Evolutionary conservation across 345 rosid genomes (phyloP), one percentile per base, ranked within the genome.

Genomic region (Populus tremula): DNA sequence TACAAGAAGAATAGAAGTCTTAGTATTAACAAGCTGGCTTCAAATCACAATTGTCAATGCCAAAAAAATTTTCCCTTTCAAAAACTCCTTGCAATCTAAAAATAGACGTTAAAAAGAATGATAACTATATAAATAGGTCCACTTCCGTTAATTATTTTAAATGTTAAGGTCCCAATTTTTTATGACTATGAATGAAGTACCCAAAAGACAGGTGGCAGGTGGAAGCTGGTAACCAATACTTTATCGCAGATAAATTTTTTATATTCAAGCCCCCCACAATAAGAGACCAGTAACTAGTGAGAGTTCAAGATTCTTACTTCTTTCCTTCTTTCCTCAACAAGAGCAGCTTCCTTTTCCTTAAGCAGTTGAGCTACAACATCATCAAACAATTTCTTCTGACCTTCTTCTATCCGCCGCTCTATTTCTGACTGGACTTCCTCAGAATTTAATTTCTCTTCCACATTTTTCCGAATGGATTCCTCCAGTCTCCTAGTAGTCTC

Each of bases 401-500:
- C 94, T 87, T 90, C 91, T 68, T 86, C 86, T 39, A 84, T 80
- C 54, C 93, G 83, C 73, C 88, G 86, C 76, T 83, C 88, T 75
- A 91, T 88, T 71, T 89, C 97, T 78, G 76, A 76, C 71, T 83
- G 85, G 35, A 86, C 85, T 78, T 90, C 87, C 77, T 89, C 85
- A 3, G 89, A 86, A 31, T 81, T 86, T 86, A 93, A 73, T 77
- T 78, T 87, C 74, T 91, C 93, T 79, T 90, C 97, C 41, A 93
- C 97, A 80, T 89, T 93, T 78, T 88, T 90, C 78, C 87, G 84
- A 67, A 93, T 90, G 35, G 89, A 89, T 87, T 91, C 97, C 78
- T 93, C 93, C 18, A 93, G 71, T 77, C 98, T 86, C 78, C 53
- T 78, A 17, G 92, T 88, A 65, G 94, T 91, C 86, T 91, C 93